phyloP scores from a whole-genome alignment of 179 eudicot genomes.

The Drosera spatulata region DNA sequence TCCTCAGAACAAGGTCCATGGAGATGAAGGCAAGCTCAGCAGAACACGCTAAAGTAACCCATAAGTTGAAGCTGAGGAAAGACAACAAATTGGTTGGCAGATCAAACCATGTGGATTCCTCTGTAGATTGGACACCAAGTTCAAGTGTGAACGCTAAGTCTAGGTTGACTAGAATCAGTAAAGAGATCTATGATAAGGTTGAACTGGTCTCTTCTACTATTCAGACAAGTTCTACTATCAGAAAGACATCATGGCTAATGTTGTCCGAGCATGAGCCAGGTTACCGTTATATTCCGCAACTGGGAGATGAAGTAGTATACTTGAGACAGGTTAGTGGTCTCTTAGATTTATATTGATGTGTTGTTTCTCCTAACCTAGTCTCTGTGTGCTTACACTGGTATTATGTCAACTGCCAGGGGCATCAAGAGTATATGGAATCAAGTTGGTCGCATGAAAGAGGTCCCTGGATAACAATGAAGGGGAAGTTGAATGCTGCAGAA shows the following conservation, averaged over 20 bases:
- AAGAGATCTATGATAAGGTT: conserved; percentile 25
- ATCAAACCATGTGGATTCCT: conserved; percentile 20
- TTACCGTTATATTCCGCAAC: conserved; percentile 79
- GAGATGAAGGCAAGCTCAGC: conserved; percentile 37
- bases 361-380: background rate
- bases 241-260: conserved; percentile 74
- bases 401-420: conserved; percentile 46
- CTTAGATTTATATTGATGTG: background rate
- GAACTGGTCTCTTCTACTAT: conserved; percentile 29
- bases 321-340: conserved; percentile 59
- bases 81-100: conserved; percentile 27
- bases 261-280: conserved; percentile 66
- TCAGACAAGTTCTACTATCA: conserved; percentile 23
- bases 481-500: conserved; percentile 60
- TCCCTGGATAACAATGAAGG: conserved; percentile 61
- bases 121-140: conserved; percentile 28
- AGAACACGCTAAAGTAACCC: conserved; percentile 17
- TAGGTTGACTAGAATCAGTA: conserved; percentile 52
- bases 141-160: conserved; percentile 20
- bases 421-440: conserved; percentile 50
- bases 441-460: conserved; percentile 28
- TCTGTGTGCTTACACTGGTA: conserved; percentile 7
- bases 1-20: conserved; percentile 53
- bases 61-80: conserved; percentile 24
- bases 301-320: conserved; percentile 76